phyloP scores from a whole-genome alignment of 2,329 filamentous ascomycete species.

The Coniochaeta sp. region DNA sequence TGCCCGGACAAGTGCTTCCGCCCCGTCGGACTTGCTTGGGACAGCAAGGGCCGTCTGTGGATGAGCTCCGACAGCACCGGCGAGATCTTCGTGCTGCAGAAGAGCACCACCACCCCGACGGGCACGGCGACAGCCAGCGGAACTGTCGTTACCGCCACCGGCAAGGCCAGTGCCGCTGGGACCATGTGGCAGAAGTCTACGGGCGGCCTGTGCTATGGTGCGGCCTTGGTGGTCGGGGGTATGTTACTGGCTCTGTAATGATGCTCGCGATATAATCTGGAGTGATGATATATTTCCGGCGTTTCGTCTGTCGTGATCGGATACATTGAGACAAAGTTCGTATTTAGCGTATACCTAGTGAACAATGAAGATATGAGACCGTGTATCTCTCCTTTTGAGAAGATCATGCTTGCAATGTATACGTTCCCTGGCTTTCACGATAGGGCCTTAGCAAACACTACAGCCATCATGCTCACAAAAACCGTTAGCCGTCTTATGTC shows the following conservation, averaged over 20 bases:
- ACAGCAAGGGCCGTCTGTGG: slow-evolving; percentile 46
- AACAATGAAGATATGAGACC: neutral
- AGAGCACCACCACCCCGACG: slow-evolving; percentile 6
- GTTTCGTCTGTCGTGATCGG: neutral
- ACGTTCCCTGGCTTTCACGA: neutral
- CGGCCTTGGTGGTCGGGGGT: neutral
- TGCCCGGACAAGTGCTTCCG: slow-evolving; percentile 55
- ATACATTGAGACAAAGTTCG: neutral
- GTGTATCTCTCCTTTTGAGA: neutral
- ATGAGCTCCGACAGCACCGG: slow-evolving; percentile 55
- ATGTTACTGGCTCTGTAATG: neutral
- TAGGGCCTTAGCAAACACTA: neutral
- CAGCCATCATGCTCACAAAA: neutral
- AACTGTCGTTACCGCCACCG: slow-evolving; percentile 11
- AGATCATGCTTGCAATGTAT: neutral
- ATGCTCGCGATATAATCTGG: neutral
- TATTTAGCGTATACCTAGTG: neutral
- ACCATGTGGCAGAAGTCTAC: neutral
- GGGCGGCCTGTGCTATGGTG: neutral
- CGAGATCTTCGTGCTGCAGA: slow-evolving; percentile 51
- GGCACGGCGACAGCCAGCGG: slow-evolving; percentile 8
- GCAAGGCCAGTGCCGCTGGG: neutral
- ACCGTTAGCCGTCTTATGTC: neutral
- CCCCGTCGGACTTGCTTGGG: slow-evolving; percentile 48
- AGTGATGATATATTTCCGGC: neutral